Base-by-base conservation (phyloP, 1,284 basidiomycete species). In the Neonothopanus nambi region DNA sequence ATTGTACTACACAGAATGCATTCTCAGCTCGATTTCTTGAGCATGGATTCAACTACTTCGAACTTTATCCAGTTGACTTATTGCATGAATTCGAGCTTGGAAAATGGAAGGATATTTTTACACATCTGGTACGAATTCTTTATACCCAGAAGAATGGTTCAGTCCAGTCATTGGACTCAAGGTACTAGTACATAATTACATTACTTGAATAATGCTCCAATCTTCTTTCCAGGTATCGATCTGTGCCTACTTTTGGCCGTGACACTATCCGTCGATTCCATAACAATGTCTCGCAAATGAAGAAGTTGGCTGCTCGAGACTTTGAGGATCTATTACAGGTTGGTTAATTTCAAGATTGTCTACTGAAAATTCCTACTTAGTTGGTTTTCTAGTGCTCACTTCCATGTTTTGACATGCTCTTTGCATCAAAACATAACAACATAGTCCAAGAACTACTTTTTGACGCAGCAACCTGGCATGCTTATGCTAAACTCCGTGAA, bases 291-390 rank as follows among this genome's bases (percentile, higher is more conserved):
- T 61, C 57, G n/a, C 56, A 58, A 4, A 54, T 67, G 55, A 62
- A 61, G 50, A 46, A 56, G 43, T 24, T 66, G 7, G 61, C 61
- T 0, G 67, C 65, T 15, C 49, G 56, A 1, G 61, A 68, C 50
- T 67, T 57, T 48, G 60, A 68, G 42, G 66, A 67, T 43, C 52
- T 67, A 3, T 54, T 68, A n/a, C 58, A 67, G 60, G 63, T 65
- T n/a, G n/a, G n/a, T 48, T 8, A 26, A 24, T 44, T 30, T 38
- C n/a, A 12, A n/a, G n/a, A 26, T 18, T 30, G 24, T 41, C 17
- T 12, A 9, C 13, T 17, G n/a, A 30, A 39, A 13, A 37, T 20
- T 24, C 13, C 12, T n/a, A 26, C 20, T 18, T 15, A 17, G 41
- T 15, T n/a, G n/a, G n/a, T 6, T 8, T 15, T 5, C 4, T 35